Evolutionary conservation across 2,329 filamentous ascomycete species (phyloP).

Genomic region (Diaporthe sp.): DNA sequence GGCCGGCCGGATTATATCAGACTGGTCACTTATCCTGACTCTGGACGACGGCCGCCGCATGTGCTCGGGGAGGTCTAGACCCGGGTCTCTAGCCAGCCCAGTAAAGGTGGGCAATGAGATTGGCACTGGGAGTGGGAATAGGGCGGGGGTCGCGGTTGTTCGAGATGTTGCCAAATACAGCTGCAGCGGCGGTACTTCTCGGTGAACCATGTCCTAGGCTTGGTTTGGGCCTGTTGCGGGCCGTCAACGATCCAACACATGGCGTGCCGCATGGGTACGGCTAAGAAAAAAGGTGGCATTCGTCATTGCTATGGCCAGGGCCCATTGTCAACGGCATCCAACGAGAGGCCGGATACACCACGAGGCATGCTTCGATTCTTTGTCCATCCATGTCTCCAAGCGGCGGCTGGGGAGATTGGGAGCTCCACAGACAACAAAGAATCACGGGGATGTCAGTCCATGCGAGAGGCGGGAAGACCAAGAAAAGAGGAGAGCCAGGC

Average conservation of each 20-base stretch:
- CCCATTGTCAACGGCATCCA: constrained; percentile 15
- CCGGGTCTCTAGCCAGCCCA: neutral
- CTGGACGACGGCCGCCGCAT: constrained; percentile 2
- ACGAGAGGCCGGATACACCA: constrained; percentile 16
- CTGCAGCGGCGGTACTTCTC: neutral
- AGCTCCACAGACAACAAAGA: neutral
- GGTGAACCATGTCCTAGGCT: constrained; percentile 1
- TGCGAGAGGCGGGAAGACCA: neutral
- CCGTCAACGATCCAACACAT: constrained; percentile 8
- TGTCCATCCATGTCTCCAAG: neutral
- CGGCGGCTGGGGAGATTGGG: constrained; percentile 27
- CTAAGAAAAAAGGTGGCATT: neutral
- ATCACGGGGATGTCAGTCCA: neutral
- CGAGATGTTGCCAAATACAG: constrained; percentile 29
- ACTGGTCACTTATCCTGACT: neutral
- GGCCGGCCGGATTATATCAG: constrained; percentile 22
- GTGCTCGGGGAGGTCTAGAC: constrained; percentile 17
- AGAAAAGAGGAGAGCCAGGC: constrained; percentile 6
- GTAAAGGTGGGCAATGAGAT: neutral
- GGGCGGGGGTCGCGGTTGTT: neutral
- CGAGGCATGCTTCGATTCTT: constrained; percentile 6
- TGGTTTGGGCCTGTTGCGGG: constrained; percentile 17
- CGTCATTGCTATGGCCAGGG: constrained; percentile 11
- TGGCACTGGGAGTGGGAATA: neutral
- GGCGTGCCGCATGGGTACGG: neutral